Evolutionary conservation across 148 eudicot species (phyloP), one percentile per base, ranked within the genome.

Genomic region (Chenopodium berlandieri): DNA sequence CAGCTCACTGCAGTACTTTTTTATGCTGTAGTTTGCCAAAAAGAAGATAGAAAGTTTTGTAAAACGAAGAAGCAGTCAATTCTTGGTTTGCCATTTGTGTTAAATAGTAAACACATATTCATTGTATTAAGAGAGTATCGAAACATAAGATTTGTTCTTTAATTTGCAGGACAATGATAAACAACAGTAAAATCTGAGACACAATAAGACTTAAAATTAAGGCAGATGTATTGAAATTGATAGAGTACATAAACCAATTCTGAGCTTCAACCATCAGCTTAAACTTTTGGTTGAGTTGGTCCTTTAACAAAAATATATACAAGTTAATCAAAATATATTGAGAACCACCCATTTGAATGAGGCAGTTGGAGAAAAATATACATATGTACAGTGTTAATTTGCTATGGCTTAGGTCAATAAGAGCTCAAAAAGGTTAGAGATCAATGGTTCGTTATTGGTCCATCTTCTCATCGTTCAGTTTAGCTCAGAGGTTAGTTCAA

Each of bases 401-500:
- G 62, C 17, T 17, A 14, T 0, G 62, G 62, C 20, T 14, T 56
- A 4, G 62, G 22, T 56, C 2, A 14, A 52, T 56, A 56, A 56
- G 22, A 56, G 5, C 62, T 17, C 62, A 3, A 17, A 56, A 56
- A 56, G 3, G 7, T 56, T 56, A 56, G 17, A 14, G 5, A 19
- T 56, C 22, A 2, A 4, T 56, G 62, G 17, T 14, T 10, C 11
- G 5, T 68, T 50, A 65, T 4, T 31, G 32, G 32, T 31, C 32
- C 32, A 31, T 58, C 66, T 62, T 20, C 66, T 1, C 9, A 62
- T 20, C 66, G 4, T 54, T 75, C 7, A 75, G 67, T 71, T 22
- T 47, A 75, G 67, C 63, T 22, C 58, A 50, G 83, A 78, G n/a
- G 81, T 70, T 7, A 75, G 78, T n/a, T 68, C 46, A 23, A 40